Conservation (phyloP, 805 yeast genomes). For the Sungouiella thailandica region DNA sequence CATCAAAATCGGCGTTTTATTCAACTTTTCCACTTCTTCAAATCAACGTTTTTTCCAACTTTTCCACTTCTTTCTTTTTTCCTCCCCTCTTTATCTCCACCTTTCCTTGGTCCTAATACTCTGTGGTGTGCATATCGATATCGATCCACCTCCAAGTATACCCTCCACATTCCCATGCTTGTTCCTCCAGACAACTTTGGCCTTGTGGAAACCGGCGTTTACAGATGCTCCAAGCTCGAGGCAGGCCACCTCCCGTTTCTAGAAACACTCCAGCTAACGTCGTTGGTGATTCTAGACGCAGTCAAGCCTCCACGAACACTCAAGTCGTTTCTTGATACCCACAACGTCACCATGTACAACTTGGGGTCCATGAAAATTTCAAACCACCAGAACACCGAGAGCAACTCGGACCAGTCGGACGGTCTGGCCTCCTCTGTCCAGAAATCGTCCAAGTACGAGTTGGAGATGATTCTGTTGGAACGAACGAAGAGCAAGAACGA, state of each 20-base stretch:
- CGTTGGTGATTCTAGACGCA: slow-evolving; percentile 74
- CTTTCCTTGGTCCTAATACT: too few species aligned
- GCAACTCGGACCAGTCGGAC: slow-evolving; percentile 6
- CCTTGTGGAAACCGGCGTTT: slow-evolving; percentile 78
- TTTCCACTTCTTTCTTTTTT: too few species aligned
- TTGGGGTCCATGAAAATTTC: slow-evolving; percentile 40
- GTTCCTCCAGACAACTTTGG: slow-evolving; percentile 94
- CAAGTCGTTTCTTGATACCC: slow-evolving; percentile 56
- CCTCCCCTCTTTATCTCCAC: too few species aligned
- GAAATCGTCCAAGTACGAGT: slow-evolving; percentile 2
- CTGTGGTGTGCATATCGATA: too few species aligned
- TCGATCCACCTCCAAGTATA: too few species aligned
- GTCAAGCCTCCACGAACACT: slow-evolving; percentile 78
- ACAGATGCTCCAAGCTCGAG: slow-evolving; percentile 76
- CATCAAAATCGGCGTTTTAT: too few species aligned
- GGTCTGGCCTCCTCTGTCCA: slow-evolving; percentile 1
- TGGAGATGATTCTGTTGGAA: slow-evolving; percentile 23
- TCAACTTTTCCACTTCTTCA: too few species aligned
- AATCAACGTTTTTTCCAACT: too few species aligned
- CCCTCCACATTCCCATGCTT: too few species aligned
- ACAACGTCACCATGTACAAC: slow-evolving; percentile 48
- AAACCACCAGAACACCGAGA: slow-evolving; percentile 27
- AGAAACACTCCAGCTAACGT: slow-evolving; percentile 62
- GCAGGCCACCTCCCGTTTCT: slow-evolving; percentile 74
- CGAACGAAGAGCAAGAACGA: slow-evolving; percentile 32